Conservation (phyloP, 2,329 filamentous ascomycete species). For the Sarocladiaceae sp. region DNA sequence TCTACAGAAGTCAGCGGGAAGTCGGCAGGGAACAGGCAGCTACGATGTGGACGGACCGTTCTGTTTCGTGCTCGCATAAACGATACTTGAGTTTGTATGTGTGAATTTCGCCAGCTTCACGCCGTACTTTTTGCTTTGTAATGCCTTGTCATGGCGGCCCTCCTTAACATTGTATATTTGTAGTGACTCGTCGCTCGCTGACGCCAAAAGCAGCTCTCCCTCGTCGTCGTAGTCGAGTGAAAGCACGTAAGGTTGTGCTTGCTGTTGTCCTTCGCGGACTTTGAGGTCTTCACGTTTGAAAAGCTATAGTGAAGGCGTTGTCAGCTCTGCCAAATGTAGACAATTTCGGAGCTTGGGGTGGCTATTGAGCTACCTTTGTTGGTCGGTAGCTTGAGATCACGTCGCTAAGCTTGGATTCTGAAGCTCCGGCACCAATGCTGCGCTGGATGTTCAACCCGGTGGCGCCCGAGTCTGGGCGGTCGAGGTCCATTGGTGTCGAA, state of each 20-base stretch:
- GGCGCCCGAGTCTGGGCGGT: slow-evolving; percentile 37
- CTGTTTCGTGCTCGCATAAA: slow-evolving; percentile 94
- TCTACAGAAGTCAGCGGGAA: slow-evolving; percentile 38
- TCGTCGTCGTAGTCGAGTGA: slow-evolving; percentile 96
- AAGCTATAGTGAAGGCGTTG: no score
- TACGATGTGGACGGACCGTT: slow-evolving; percentile 57
- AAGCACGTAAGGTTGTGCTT: slow-evolving; percentile 59
- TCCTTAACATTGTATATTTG: slow-evolving; percentile 94
- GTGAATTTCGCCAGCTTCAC: slow-evolving; percentile 93
- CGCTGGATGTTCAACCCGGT: slow-evolving; percentile 46
- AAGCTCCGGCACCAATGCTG: slow-evolving; percentile 35
- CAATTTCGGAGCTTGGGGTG: not conserved
- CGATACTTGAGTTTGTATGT: slow-evolving; percentile 83
- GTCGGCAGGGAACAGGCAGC: not conserved
- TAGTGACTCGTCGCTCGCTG: slow-evolving; percentile 90
- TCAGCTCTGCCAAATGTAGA: no score
- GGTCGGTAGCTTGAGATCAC: slow-evolving; percentile 75
- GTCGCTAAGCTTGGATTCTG: slow-evolving; percentile 68
- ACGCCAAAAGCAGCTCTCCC: slow-evolving; percentile 86
- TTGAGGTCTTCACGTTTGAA: slow-evolving; percentile 56
- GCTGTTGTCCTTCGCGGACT: slow-evolving; percentile 35
- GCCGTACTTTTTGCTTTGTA: slow-evolving; percentile 95
- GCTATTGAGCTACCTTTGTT: slow-evolving; percentile 57
- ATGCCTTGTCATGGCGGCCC: slow-evolving; percentile 80
- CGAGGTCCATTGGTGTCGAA: slow-evolving; percentile 55